These are phyloP conservation scores for Tagetes patula DNA, from an alignment of 129 eudicot species.

Conservation along the genomic window DNA sequence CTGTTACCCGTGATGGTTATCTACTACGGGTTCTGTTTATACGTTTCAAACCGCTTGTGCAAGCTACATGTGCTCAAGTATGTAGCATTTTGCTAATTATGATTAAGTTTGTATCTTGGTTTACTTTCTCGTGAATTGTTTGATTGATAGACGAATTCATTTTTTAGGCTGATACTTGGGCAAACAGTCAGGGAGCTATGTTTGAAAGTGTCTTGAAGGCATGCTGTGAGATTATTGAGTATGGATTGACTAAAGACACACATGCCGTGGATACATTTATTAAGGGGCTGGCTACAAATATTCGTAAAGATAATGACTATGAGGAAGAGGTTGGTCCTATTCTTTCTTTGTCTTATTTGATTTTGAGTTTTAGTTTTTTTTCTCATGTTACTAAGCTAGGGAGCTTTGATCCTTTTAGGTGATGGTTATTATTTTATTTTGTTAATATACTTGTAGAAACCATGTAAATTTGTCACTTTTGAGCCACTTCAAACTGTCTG, in stretches of 20 bases:
- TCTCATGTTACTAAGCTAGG: background rate
- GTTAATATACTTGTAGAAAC: background rate
- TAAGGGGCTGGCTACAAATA: conserved; percentile 69
- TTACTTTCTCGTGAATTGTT: background rate
- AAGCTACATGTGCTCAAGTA: conserved; percentile 87
- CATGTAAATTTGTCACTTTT: background rate
- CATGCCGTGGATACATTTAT: conserved; percentile 89
- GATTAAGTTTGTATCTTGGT: conserved; percentile 8
- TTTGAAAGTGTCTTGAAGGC: conserved; percentile 78
- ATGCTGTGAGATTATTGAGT: conserved; percentile 80
- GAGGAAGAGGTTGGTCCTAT: conserved; percentile 85
- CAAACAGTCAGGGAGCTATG: conserved; percentile 83
- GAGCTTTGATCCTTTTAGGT: conserved; percentile 7
- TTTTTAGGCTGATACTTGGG: conserved; percentile 79
- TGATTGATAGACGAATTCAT: background rate
- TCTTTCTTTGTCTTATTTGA: background rate
- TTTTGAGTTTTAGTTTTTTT: background rate
- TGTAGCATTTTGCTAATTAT: conserved; percentile 20
- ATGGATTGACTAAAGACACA: conserved; percentile 90
- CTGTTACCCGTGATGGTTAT: conserved; percentile 82
- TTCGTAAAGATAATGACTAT: conserved; percentile 80
- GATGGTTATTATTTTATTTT: conserved; percentile 1
- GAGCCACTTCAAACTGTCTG: background rate
- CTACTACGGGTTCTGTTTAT: conserved; percentile 80
- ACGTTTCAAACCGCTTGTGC: conserved; percentile 85